Conservation (phyloP, 140 eudicot genomes). For the Bidens hawaiensis region DNA sequence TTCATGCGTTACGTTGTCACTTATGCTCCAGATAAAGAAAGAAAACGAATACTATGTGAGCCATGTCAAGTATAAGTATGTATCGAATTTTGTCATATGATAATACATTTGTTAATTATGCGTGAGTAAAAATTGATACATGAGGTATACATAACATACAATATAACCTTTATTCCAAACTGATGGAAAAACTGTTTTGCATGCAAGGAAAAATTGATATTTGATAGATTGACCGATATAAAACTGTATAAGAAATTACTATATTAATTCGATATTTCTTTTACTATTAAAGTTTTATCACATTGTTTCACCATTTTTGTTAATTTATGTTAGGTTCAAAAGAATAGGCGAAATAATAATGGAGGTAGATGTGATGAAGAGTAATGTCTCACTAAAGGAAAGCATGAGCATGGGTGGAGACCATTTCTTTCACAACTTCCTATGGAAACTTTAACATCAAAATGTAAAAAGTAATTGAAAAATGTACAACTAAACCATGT, state of each 20-base stretch:
- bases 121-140: background rate
- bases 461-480: conserved; percentile 17
- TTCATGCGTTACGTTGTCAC: too few species aligned
- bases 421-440: conserved; percentile 31
- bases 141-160: background rate
- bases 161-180: background rate
- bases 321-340: background rate
- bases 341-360: background rate
- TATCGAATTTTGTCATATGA: background rate
- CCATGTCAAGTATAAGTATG: background rate
- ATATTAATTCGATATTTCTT: too few species aligned
- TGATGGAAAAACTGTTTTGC: too few species aligned
- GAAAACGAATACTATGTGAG: background rate
- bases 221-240: too few species aligned
- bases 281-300: background rate
- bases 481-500: background rate
- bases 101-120: background rate
- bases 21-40: too few species aligned
- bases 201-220: background rate
- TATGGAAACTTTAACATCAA: conserved; percentile 12
- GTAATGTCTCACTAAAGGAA: conserved; percentile 21
- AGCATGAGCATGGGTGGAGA: conserved; percentile 27
- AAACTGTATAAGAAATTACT: too few species aligned
- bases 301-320: background rate
- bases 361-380: conserved; percentile 12